phyloP scores from a whole-genome alignment of 2,329 filamentous ascomycete species.

The Macroventuria anomochaeta region DNA sequence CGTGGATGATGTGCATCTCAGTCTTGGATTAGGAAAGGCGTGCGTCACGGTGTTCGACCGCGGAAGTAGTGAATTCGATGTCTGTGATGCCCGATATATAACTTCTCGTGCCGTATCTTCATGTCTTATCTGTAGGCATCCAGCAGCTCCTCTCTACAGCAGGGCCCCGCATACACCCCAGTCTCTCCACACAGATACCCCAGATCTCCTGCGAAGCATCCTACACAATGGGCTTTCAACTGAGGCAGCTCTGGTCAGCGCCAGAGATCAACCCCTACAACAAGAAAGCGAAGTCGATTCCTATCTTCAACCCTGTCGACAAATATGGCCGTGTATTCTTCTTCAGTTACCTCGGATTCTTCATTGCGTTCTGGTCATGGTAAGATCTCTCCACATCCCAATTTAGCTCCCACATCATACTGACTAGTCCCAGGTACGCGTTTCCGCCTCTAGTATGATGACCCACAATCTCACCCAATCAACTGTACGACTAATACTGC shows the following conservation, averaged over 20 bases:
- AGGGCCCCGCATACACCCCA: constrained; percentile 20
- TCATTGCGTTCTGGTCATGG: constrained; percentile 88
- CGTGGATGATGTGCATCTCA: constrained; percentile 27
- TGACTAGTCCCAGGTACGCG: constrained; percentile 68
- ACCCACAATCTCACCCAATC: constrained; percentile 12
- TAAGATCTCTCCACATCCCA: constrained; percentile 38
- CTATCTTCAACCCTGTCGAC: constrained; percentile 77
- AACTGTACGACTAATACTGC: constrained; percentile 51
- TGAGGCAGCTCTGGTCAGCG: constrained; percentile 51
- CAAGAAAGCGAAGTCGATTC: constrained; percentile 80
- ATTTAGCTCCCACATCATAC: constrained; percentile 15
- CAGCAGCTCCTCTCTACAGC: constrained; percentile 12
- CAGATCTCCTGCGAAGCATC: constrained; percentile 7
- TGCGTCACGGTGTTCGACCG: constrained; percentile 40
- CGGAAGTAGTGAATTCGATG: constrained; percentile 40
- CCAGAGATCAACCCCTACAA: constrained; percentile 85
- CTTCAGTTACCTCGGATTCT: constrained; percentile 86
- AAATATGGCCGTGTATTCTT: constrained; percentile 87
- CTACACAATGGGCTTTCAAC: constrained; percentile 42
- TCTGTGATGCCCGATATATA: constrained; percentile 35
- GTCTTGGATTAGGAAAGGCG: constrained; percentile 17
- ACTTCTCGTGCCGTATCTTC: constrained; percentile 24
- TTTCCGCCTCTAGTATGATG: constrained; percentile 77
- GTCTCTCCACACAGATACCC: constrained; percentile 10
- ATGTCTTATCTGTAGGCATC: constrained; percentile 24